Conservation (phyloP, 139 green algal species). For the Chlorella sorokiniana region DNA sequence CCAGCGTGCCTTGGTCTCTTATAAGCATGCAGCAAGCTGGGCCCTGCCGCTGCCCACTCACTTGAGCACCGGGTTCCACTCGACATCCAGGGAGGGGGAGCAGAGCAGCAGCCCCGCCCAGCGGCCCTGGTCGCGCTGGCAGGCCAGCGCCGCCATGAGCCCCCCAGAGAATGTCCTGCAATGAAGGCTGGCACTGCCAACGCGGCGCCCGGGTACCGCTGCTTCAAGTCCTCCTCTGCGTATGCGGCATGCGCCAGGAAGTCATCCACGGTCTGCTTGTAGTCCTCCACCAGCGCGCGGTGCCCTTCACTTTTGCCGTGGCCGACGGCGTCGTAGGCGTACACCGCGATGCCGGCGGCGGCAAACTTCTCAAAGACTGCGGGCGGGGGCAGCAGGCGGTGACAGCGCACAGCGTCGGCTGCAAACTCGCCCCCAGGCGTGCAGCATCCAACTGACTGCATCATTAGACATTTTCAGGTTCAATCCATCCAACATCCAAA, state of each 20-base stretch:
- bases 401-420: background rate
- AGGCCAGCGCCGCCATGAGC: constrained; percentile 52
- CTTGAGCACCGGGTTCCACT: constrained; percentile 71
- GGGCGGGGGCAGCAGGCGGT: background rate
- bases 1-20: too few relatives aligned
- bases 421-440: background rate
- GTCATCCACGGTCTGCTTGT: constrained; percentile 44
- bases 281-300: constrained; percentile 29
- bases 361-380: constrained; percentile 45
- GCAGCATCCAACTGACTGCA: background rate
- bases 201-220: background rate
- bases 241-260: constrained; percentile 38
- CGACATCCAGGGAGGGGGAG: constrained; percentile 71
- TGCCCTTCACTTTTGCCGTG: constrained; percentile 41
- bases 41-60: background rate
- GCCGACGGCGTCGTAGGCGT: constrained; percentile 45
- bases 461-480: too few relatives aligned
- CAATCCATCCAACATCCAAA: too few relatives aligned
- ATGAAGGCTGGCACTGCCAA: constrained; percentile 49
- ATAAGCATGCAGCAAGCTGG: background rate
- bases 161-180: constrained; percentile 73
- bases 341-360: constrained; percentile 52
- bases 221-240: background rate
- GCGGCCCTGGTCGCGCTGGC: constrained; percentile 44
- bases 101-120: constrained; percentile 69